Base-by-base conservation (phyloP, 306 rosid genomes). In the Medicago lupulina region DNA sequence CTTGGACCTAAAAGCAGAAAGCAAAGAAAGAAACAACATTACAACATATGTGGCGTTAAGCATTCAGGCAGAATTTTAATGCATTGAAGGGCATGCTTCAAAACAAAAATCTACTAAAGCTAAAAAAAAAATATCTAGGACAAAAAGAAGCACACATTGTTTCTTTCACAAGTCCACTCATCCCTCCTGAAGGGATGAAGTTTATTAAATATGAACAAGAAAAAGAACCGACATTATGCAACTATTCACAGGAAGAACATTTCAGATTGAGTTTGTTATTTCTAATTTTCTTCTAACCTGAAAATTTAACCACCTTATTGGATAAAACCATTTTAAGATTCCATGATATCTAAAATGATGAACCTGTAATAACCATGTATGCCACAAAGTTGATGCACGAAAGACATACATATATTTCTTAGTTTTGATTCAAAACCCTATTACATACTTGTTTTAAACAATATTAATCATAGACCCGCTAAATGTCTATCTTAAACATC, bases 1-100 rank as follows among this genome's bases (percentile, higher is more conserved):
- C 88, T 91, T 93, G 55, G 86, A 80, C 71, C 92, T 93, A 57
- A 64, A 73, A 76, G 31, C 59, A 44, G 11, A 64, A 36, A 85
- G 43, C 41, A 70, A 39, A 69, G 46, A 74, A 67, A 71, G 39
- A 19, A 69, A 65, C 66, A 67, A 14, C 67, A 75, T 72, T 74
- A 18, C 11, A 41, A 49, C 50, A 71, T 11, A 60, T 73, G 65
- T 39, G 11, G 50, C 60, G 67, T 16, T 57, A 61, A 77, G 70
- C 70, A 61, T 60, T 76, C 38, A 51, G 59, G 76, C 67, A 40
- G 39, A 60, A 66, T 66, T n/a, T 72, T 17, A 60, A 76, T 23
- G 51, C 70, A 72, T 80, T 40, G 31, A 58, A 66, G 54, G 53
- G 31, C 38, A 34, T 34, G 38, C 38, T 34, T 34, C 16, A 70